phyloP scores from a whole-genome alignment of 1,284 basidiomycete species.

The Sporisorium iseilematis-ciliati region DNA sequence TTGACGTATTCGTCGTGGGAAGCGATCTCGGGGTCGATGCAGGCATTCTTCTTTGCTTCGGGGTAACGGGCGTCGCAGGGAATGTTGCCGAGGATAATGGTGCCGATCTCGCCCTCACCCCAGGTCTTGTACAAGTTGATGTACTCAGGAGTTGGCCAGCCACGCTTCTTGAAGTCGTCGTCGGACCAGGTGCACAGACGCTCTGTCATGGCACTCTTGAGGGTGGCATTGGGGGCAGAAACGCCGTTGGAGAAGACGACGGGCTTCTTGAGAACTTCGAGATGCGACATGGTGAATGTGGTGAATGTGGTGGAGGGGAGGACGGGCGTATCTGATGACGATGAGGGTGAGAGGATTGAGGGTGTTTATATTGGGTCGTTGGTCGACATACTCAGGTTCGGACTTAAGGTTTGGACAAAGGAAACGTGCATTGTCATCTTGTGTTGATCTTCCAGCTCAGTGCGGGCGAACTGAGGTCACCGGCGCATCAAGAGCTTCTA shows the following conservation, averaged over 20 bases:
- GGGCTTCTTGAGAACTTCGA: conserved; percentile 51
- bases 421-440: background rate
- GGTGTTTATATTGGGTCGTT: background rate
- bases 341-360: no score
- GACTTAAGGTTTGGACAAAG: conserved; percentile 6
- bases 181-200: conserved; percentile 61
- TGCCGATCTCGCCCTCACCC: conserved; percentile 62
- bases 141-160: conserved; percentile 57
- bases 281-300: conserved; percentile 35
- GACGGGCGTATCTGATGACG: background rate
- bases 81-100: conserved; percentile 62
- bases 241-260: conserved; percentile 47
- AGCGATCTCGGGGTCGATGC: conserved; percentile 54
- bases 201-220: conserved; percentile 67
- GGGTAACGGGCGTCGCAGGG: conserved; percentile 53
- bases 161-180: conserved; percentile 58
- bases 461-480: background rate
- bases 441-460: background rate
- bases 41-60: conserved; percentile 54
- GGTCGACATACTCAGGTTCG: background rate
- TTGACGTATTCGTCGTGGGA: conserved; percentile 51
- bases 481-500: background rate
- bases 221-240: conserved; percentile 53
- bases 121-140: conserved; percentile 63
- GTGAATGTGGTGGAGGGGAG: background rate